Evolutionary conservation across 495 filamentous ascomycete genomes (phyloP).

Genomic region (Aspergillus ostianus): DNA sequence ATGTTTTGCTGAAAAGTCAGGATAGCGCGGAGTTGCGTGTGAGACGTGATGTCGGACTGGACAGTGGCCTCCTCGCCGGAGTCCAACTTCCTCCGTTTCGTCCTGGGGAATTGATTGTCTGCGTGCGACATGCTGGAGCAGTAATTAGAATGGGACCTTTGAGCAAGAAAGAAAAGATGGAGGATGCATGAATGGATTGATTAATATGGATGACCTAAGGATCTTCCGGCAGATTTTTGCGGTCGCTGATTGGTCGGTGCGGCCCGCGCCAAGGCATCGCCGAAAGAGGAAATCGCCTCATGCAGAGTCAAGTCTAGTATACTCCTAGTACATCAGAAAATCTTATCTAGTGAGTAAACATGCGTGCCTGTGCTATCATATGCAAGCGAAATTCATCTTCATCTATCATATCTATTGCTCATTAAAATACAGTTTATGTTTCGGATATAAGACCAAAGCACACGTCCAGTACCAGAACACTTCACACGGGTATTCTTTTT

Average conservation of each 20-base stretch:
- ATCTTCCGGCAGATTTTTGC: neutral
- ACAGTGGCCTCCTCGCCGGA: slow-evolving; percentile 17
- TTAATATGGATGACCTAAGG: neutral
- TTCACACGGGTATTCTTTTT: slow-evolving; percentile 6
- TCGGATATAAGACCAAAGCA: neutral
- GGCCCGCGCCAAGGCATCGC: too few species aligned
- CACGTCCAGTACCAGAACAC: neutral
- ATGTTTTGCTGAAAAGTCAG: slow-evolving; percentile 68
- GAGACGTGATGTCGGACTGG: slow-evolving; percentile 54
- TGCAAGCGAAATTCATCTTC: neutral
- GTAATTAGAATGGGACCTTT: neutral
- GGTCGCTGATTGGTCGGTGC: neutral
- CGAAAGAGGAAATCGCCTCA: neutral
- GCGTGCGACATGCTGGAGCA: slow-evolving; percentile 24
- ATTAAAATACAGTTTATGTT: neutral
- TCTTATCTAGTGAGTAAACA: too few species aligned
- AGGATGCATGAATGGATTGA: slow-evolving; percentile 6
- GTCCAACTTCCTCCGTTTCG: slow-evolving; percentile 47
- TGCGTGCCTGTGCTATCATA: too few species aligned
- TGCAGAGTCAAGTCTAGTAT: neutral
- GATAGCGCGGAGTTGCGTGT: slow-evolving; percentile 58
- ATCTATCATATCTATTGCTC: neutral
- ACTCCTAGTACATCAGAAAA: too few species aligned
- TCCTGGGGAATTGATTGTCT: slow-evolving; percentile 23
- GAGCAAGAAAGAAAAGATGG: neutral